phyloP scores from a whole-genome alignment of 805 yeast genomes.

The Candida montana region DNA sequence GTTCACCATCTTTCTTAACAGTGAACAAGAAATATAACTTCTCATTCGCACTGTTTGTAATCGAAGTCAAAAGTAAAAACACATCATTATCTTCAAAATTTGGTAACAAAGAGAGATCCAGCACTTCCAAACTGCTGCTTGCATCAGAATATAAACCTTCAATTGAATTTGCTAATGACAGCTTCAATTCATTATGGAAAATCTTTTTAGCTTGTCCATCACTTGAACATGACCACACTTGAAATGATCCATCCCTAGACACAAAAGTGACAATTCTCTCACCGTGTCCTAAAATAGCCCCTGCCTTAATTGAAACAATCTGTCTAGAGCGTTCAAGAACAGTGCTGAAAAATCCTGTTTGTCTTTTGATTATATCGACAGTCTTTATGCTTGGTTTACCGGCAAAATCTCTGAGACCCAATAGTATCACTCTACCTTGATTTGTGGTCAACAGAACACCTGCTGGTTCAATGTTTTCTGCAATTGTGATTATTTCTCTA shows the following conservation, averaged over 20 bases:
- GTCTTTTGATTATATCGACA: slow-evolving; percentile 24
- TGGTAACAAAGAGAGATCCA: slow-evolving; percentile 54
- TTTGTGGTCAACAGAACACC: slow-evolving; percentile 72
- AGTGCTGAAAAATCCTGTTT: slow-evolving; percentile 30
- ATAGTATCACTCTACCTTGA: slow-evolving; percentile 55
- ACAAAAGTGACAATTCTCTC: slow-evolving; percentile 37
- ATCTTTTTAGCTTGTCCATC: slow-evolving; percentile 37
- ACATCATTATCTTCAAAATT: slow-evolving; percentile 32
- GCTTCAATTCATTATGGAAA: slow-evolving; percentile 31
- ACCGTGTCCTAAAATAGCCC: slow-evolving; percentile 47
- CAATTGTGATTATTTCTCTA: slow-evolving; percentile 51
- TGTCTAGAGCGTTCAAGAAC: slow-evolving; percentile 29
- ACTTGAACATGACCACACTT: slow-evolving; percentile 44
- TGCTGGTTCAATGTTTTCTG: slow-evolving; percentile 63
- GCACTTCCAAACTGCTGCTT: slow-evolving; percentile 42
- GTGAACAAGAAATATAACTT: slow-evolving; percentile 48
- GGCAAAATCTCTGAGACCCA: slow-evolving; percentile 59
- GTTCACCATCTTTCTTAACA: slow-evolving; percentile 43
- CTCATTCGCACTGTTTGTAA: slow-evolving; percentile 21
- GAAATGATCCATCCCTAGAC: slow-evolving; percentile 40
- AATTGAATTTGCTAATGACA: slow-evolving; percentile 35
- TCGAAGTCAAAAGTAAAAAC: slow-evolving; percentile 44
- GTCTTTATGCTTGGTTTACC: slow-evolving; percentile 49
- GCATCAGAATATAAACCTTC: slow-evolving; percentile 49
- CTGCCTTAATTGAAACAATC: slow-evolving; percentile 55